These are phyloP conservation scores for Xylariaceae sp. DNA, from an alignment of 2,329 filamentous ascomycete species.

Conservation along the genomic window DNA sequence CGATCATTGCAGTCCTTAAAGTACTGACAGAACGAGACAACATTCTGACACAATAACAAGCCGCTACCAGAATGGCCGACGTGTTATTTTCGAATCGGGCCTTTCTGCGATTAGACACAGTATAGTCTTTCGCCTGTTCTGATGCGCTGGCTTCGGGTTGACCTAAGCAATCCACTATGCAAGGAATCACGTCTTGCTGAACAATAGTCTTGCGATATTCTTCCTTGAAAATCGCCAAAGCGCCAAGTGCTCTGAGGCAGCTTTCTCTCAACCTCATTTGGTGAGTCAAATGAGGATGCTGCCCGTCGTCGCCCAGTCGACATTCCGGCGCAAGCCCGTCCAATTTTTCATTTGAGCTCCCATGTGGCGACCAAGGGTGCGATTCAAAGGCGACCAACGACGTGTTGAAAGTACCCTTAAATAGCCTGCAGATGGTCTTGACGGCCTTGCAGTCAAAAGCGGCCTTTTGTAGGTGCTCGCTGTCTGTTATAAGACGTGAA, in stretches of 20 bases:
- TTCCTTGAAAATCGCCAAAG: conserved; percentile 76
- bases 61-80: conserved; percentile 73
- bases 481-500: conserved; percentile 74
- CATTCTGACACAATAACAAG: conserved; percentile 76
- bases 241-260: conserved; percentile 74
- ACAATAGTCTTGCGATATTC: conserved; percentile 79
- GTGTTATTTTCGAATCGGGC: conserved; percentile 61
- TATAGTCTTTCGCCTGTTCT: conserved; percentile 37
- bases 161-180: conserved; percentile 75
- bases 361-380: conserved; percentile 36
- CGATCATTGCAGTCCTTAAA: conserved; percentile 80
- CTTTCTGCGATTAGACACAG: conserved; percentile 19
- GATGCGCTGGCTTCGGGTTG: conserved; percentile 50
- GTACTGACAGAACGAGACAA: conserved; percentile 81
- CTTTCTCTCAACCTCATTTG: conserved; percentile 73
- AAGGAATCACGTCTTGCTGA: conserved; percentile 73
- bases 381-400: conserved; percentile 31
- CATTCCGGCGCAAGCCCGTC: conserved; percentile 35
- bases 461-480: conserved; percentile 73
- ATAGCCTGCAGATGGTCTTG: conserved; percentile 42
- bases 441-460: conserved; percentile 64
- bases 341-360: conserved; percentile 28
- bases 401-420: conserved; percentile 50
- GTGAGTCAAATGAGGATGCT: conserved; percentile 59
- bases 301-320: conserved; percentile 57